Base-by-base conservation (phyloP, 1,284 basidiomycete species). In the Schizophyllum amplum region DNA sequence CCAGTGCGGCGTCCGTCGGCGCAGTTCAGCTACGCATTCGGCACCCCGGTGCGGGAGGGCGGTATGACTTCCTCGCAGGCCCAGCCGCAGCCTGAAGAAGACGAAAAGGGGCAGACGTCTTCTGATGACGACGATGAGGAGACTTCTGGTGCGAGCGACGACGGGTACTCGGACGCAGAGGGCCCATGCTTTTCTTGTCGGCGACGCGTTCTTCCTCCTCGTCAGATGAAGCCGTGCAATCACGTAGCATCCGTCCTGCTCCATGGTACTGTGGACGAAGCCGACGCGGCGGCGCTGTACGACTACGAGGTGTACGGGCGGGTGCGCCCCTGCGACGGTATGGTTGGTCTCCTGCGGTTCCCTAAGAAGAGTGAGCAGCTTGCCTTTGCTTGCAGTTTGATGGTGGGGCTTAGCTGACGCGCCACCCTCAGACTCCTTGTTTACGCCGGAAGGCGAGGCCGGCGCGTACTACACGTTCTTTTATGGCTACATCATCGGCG, bases 271-370 rank as follows among this genome's bases (percentile, higher is more conserved):
- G 7, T 42, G 13, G 81, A 86, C 58, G 57, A 66, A 9, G 69
- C 70, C 5, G 83, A 87, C 61, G 78, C 77, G 1, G 69, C 75
- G 53, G 84, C 84, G 13, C 87, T 84, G 81, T 74, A 81, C 58
- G 69, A 74, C 57, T 86, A 78, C 66, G 73, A 68, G 17, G 83
- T 81, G 64, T 81, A 83, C 61, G 86, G 86, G 4, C 81, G 86
- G 24, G 73, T 89, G n/a, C 77, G 86, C 42, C 65, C 72, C 46
- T 87, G 82, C 78, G 86, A 88, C 66, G 87, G 86, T 11, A 72
- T 89, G 56, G 72, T 89, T 47, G 83, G 81, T 5, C 72, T 87
- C 47, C 67, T 88, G 55, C 74, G 86, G 47, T 65, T 78, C 42
- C 76, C 76, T 15, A 75, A 77, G 62, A 56, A 9, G 71, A 70